Base-by-base conservation (phyloP, 2,329 filamentous ascomycete species). In the Plenodomus biglobosus region DNA sequence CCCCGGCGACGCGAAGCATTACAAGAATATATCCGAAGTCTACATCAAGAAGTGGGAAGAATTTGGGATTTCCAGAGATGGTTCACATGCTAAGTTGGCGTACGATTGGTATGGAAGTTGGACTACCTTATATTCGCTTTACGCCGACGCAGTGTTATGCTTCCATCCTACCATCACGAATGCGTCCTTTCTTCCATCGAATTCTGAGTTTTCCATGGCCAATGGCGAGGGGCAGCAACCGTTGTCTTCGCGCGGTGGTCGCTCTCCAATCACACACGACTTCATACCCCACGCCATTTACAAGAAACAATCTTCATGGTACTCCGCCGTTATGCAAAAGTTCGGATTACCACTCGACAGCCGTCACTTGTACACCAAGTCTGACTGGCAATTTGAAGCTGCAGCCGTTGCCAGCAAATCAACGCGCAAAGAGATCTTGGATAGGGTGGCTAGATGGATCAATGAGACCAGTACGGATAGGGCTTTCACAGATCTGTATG, bases 361-460 rank as follows among this genome's bases (percentile, higher is more conserved):
- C 58, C 83, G 90, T 37, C 89, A 94, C 70, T 71, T 92, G 2
- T 94, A 94, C 71, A 87, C 89, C 27, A 95, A 95, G 74, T 90
- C 86, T 22, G 90, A 95, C 73, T 95, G 90, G 90, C 86, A 94
- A 61, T 91, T 95, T 69, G 92, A 94, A 70, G 88, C 89, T 0
- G 90, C 90, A 39, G 88, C 90, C 1, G 86, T 95, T 4, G 83
- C 88, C 3, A 85, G 84, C 58, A 81, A 82, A 66, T 74, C 79
- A 48, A 87, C 87, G 1, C 80, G 90, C 44, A 78, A 80, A 2
- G 83, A 87, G 66, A 90, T 95, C 42, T 74, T 94, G 30, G 80
- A 89, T 50, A 81, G 83, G 16, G 86, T 94, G 35, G 88, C 88
- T 1, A 76, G 75, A 46, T 95, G 90, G 90, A 78, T 95, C 50